Conservation (phyloP, 805 yeast genomes). For the Lachancea cidri region DNA sequence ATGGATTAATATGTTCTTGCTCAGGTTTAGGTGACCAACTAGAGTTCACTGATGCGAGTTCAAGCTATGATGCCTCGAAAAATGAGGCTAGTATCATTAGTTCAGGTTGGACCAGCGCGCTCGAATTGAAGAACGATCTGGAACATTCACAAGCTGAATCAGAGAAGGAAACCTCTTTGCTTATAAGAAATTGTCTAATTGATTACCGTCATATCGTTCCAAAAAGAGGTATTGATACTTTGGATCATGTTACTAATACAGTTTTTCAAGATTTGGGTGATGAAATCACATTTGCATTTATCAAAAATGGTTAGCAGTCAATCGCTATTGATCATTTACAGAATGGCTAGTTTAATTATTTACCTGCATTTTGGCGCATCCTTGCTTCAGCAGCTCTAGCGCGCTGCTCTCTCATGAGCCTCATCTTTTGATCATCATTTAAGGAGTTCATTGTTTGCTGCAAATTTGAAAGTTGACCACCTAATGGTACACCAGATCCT, state of each 20-base stretch:
- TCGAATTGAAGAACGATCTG: conserved; percentile 33
- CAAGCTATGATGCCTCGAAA: background rate
- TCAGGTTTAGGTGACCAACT: conserved; percentile 42
- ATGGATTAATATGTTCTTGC: conserved; percentile 68
- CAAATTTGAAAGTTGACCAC: conserved; percentile 19
- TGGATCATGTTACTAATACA: conserved; percentile 19
- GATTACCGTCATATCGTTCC: conserved; percentile 66
- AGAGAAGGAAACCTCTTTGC: conserved; percentile 32
- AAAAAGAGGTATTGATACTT: conserved; percentile 4
- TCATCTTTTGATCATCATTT: conserved; percentile 66
- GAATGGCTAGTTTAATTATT: conserved; percentile 4
- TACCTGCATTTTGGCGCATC: conserved; percentile 33
- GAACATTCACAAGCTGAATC: conserved; percentile 18
- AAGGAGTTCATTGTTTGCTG: conserved; percentile 53
- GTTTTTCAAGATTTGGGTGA: conserved; percentile 12
- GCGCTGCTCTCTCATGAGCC: conserved; percentile 86
- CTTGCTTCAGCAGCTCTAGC: conserved; percentile 97
- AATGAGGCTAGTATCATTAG: background rate
- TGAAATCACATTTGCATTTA: conserved; percentile 25
- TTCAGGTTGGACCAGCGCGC: conserved; percentile 52
- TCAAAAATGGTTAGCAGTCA: conserved; percentile 17
- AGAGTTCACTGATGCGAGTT: conserved; percentile 2
- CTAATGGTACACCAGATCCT: conserved; percentile 37
- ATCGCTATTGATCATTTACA: background rate
- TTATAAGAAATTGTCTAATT: conserved; percentile 53